Evolutionary conservation across 345 rosid genomes (phyloP), one percentile per base, ranked within the genome.

Genomic region (Mallotus nudiflorus): DNA sequence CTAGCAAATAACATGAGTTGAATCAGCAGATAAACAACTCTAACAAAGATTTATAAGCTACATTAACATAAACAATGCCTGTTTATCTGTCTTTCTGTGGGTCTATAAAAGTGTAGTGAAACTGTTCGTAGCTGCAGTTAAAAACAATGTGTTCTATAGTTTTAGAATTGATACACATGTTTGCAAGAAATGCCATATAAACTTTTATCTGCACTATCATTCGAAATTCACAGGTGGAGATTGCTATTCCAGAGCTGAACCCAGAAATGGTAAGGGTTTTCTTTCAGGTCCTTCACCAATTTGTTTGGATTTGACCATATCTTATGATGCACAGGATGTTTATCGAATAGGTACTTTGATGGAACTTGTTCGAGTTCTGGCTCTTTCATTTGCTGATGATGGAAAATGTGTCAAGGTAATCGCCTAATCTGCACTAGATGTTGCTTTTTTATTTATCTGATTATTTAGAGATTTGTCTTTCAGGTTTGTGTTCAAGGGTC

Each of bases 401-500:
- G 98, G 98, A 56, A 94, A 91, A 82, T 82, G 80, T 82, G 97
- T 94, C 68, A 91, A 94, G 97, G 98, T 90, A 68, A n/a, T n/a
- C 37, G 19, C 37, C 31, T 35, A 45, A 27, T 35, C 10, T 79
- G 14, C 65, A n/a, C n/a, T 29, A 55, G 11, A 42, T 14, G 24
- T 20, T 48, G 15, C 40, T 57, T 35, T 16, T 27, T 49, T 35
- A 42, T 60, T 40, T 52, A 3, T 60, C 39, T 25, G 42, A 39
- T 62, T 72, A 19, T 37, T 70, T 52, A 33, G 63, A 65, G 50
- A 35, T 68, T 72, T 56, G 9, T 60, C 65, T 62, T 68, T 42
- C 80, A 94, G 98, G 98, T 94, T 72, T 94, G 98, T 81, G 98
- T 91, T 70, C 98, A 94, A 83, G 98, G 98, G 37, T 91, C 98